A percentile compares a stretch with the other conserved stretches of the same genome.
These are phyloP conservation scores for Pyrenophora graminea DNA, from an alignment of 2,329 filamentous ascomycete species.

Conservation along the genomic window DNA sequence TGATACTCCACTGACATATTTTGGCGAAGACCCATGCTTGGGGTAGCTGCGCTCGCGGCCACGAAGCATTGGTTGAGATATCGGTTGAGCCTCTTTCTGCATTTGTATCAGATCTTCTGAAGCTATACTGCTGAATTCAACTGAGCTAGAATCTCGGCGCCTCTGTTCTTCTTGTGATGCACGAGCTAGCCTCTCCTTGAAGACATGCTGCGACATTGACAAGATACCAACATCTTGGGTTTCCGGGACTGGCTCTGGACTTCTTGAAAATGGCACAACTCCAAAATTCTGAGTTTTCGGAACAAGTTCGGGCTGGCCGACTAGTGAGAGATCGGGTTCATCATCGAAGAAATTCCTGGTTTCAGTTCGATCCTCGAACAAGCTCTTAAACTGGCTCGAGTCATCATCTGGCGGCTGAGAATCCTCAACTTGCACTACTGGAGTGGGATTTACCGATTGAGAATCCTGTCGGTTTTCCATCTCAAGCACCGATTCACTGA, in stretches of 20 bases:
- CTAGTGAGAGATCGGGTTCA: slow-evolving; percentile 6
- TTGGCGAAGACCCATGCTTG: neutral
- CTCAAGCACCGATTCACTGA: slow-evolving; percentile 17
- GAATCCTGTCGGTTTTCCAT: neutral
- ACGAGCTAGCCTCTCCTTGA: neutral
- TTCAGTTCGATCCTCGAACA: slow-evolving; percentile 10
- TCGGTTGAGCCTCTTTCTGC: neutral
- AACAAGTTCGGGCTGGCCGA: slow-evolving; percentile 10
- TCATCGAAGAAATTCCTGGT: slow-evolving; percentile 2
- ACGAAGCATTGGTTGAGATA: neutral
- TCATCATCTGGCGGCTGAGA: neutral
- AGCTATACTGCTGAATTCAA: slow-evolving; percentile 13
- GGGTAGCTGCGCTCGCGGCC: neutral
- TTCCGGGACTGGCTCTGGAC: slow-evolving; percentile 14
- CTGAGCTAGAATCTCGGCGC: neutral
- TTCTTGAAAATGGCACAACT: slow-evolving; percentile 3
- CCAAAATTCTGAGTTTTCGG: slow-evolving; percentile 15
- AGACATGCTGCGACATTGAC: slow-evolving; percentile 1
- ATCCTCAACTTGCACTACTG: neutral
- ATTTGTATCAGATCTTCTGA: slow-evolving; percentile 18
- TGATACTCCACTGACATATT: neutral
- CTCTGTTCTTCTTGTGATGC: neutral
- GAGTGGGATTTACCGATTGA: neutral
- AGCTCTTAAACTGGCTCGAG: neutral
- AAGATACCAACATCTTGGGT: slow-evolving; percentile 6